Evolutionary conservation across 257 asterid genomes (phyloP), one percentile per base, ranked within the genome.

Genomic region (Solanum chmielewskii): DNA sequence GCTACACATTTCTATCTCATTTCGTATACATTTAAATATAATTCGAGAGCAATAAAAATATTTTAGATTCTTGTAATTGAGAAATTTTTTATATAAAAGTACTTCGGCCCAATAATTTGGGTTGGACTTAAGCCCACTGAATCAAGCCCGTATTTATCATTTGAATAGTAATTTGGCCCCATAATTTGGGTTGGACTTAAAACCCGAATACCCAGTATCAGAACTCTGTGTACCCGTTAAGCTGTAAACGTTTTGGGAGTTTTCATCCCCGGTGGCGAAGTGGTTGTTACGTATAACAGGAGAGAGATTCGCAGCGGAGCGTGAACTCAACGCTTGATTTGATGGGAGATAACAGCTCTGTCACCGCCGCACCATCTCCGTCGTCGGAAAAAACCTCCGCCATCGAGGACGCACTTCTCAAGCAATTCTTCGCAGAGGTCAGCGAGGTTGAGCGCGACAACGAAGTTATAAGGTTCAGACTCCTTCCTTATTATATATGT

Each of bases 371-470:
- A 66, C 64, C 84, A 47, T 62, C 71, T 27, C 90, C 9, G 84
- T 84, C 82, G 23, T 45, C 35, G 37, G 60, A 3, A 88, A 75
- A 78, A 33, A 75, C 88, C 52, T 16, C 93, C 86, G 91, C 91
- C 82, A 89, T 87, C 66, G 98, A 94, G 4, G 99, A 95, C 92
- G 94, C 92, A 70, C 90, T 95, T n/a, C 93, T 97, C 74, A 97
- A 95, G 92, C 90, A 93, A 91, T 97, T 97, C 94, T 94, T 92
- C 88, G 94, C 98, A 15, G 99, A 97, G 91, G 98, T 97, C 88
- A 90, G 99, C 93, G 99, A 96, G 92, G 99, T 97, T 87, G 99
- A 97, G 92, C 98, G 99, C 83, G 98, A 95, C 62, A 97, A 96
- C 87, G 98, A 97, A 95, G 99, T 97, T 88, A 84, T 25, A 90